A percentile compares a stretch with the other conserved stretches of the same genome.
phyloP scores from a whole-genome alignment of 2,329 filamentous ascomycete species.

The Scedosporium apiospermum region DNA sequence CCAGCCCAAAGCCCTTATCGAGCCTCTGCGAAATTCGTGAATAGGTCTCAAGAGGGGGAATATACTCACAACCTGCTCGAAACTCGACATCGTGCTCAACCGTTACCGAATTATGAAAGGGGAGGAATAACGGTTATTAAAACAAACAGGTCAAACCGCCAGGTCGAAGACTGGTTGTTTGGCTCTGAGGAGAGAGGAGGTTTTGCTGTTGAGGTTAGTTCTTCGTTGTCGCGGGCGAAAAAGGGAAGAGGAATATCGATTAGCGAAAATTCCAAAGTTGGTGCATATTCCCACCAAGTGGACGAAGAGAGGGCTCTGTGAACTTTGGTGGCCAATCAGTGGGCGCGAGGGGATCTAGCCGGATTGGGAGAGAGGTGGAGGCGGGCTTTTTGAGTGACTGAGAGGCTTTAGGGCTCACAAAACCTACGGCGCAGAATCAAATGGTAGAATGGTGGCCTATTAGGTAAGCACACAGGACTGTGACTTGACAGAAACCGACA shows the following conservation, averaged over 20 bases:
- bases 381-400: not conserved
- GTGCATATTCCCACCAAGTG: not conserved
- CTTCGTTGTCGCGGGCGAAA: not conserved
- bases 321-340: not conserved
- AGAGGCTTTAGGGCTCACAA: not conserved
- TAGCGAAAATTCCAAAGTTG: slow-evolving; percentile 1
- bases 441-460: not conserved
- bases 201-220: slow-evolving; percentile 2
- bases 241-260: slow-evolving; percentile 3
- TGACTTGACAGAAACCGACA: not conserved
- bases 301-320: not conserved
- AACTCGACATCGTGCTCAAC: slow-evolving; percentile 52
- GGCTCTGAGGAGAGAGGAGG: not conserved
- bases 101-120: slow-evolving; percentile 1
- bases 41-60: slow-evolving; percentile 9
- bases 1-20: not conserved
- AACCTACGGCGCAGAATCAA: not conserved
- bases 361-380: not conserved
- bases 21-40: not conserved
- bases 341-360: not conserved
- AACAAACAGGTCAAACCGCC: slow-evolving; percentile 21
- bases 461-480: not conserved
- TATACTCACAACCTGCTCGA: slow-evolving; percentile 60
- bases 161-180: slow-evolving; percentile 1
- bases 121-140: slow-evolving; percentile 8